These are phyloP conservation scores for Monascus ruber DNA, from an alignment of 2,329 filamentous ascomycete genomes.

Conservation along the genomic window DNA sequence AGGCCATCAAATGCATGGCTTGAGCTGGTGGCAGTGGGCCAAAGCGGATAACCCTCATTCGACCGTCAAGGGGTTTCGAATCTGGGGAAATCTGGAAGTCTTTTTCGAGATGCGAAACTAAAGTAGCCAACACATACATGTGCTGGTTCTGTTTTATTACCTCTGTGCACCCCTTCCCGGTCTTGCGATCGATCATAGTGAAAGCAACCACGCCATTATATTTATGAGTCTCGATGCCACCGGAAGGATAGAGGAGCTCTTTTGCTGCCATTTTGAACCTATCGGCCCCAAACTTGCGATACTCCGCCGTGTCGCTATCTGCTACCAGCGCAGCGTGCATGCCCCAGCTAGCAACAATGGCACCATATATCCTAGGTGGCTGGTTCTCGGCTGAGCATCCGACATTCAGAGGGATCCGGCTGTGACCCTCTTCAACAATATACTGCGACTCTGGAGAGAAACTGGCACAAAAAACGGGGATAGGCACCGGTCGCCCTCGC, in stretches of 20 bases:
- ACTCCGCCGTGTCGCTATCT: slow-evolving; percentile 76
- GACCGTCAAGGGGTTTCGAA: slow-evolving; percentile 58
- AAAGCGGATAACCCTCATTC: slow-evolving; percentile 64
- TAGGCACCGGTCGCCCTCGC: slow-evolving; percentile 39
- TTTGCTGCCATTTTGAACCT: slow-evolving; percentile 78
- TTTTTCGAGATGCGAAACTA: slow-evolving; percentile 72
- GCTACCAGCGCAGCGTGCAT: slow-evolving; percentile 82
- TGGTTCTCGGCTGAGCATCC: slow-evolving; percentile 13
- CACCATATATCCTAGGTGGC: slow-evolving; percentile 46
- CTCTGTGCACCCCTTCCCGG: slow-evolving; percentile 14
- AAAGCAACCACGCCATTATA: slow-evolving; percentile 46
- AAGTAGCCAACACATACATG: slow-evolving; percentile 63
- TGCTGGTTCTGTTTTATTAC: slow-evolving; percentile 41
- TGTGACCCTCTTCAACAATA: slow-evolving; percentile 34
- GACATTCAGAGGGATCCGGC: slow-evolving; percentile 20
- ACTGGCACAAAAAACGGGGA: slow-evolving; percentile 52
- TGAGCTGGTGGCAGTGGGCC: slow-evolving; percentile 52
- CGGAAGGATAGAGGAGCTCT: slow-evolving; percentile 54
- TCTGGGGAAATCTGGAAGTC: slow-evolving; percentile 71
- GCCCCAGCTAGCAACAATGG: slow-evolving; percentile 81
- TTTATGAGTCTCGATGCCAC: slow-evolving; percentile 42
- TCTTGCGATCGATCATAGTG: slow-evolving; percentile 15
- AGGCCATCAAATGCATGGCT: slow-evolving; percentile 65
- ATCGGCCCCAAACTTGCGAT: slow-evolving; percentile 63
- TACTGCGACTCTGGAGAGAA: slow-evolving; percentile 49